Percentiles rank a stretch among this genome's conserved stretches.
These are phyloP conservation scores for Zalerion maritima DNA, from an alignment of 495 filamentous ascomycete genomes.

Conservation along the genomic window DNA sequence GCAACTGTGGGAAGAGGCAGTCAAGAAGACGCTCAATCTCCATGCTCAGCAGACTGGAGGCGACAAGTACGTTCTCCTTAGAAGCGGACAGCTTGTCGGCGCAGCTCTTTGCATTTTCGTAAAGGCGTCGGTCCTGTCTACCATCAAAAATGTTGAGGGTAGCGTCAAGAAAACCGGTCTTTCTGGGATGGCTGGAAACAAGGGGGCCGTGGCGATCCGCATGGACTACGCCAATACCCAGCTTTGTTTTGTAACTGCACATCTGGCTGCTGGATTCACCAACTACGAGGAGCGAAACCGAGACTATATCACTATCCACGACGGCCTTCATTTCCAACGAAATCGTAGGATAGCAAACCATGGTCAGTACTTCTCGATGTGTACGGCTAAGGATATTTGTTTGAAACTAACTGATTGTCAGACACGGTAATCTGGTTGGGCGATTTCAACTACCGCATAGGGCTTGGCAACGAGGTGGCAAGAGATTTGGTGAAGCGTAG, in stretches of 20 bases:
- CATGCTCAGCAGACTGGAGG: slow-evolving; percentile 44
- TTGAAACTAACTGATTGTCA: slow-evolving; percentile 8
- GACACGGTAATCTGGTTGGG: slow-evolving; percentile 92
- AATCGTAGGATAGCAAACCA: slow-evolving; percentile 85
- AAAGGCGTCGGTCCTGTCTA: slow-evolving; percentile 53
- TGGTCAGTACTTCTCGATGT: slow-evolving; percentile 21
- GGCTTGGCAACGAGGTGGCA: slow-evolving; percentile 64
- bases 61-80: slow-evolving; percentile 74
- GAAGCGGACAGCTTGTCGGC: slow-evolving; percentile 89
- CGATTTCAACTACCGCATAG: slow-evolving; percentile 98
- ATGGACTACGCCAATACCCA: slow-evolving; percentile 91
- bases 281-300: slow-evolving; percentile 94
- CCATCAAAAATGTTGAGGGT: slow-evolving; percentile 94
- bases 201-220: slow-evolving; percentile 92
- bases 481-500: slow-evolving; percentile 52
- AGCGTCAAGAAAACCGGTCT: slow-evolving; percentile 94
- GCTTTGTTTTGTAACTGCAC: slow-evolving; percentile 90
- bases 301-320: slow-evolving; percentile 80
- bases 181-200: slow-evolving; percentile 95
- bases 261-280: slow-evolving; percentile 89
- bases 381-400: background rate
- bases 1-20: slow-evolving; percentile 72
- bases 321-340: slow-evolving; percentile 77
- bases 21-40: slow-evolving; percentile 59
- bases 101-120: slow-evolving; percentile 86